A percentile compares a stretch with the other conserved stretches of the same genome.
Evolutionary conservation across 2,329 filamentous ascomycete species (phyloP).

Genomic region (Neonectria hederae): DNA sequence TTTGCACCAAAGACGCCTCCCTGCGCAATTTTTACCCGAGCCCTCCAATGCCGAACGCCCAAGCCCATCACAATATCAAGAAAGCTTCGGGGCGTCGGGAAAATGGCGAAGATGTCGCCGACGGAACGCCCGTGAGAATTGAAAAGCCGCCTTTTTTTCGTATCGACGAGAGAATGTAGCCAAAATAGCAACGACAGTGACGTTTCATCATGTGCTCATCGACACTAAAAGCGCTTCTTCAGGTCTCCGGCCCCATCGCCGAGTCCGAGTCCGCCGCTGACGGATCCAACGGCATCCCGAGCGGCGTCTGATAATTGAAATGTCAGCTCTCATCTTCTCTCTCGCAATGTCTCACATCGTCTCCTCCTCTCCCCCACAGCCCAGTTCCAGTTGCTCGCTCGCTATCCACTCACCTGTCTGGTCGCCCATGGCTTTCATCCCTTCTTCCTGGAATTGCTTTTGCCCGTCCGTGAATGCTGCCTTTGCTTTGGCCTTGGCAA

Average conservation of each 20-base stretch:
- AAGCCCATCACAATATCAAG: neutral
- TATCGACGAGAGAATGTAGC: neutral
- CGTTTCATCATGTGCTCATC: neutral
- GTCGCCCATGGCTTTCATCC: neutral
- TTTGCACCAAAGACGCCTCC: neutral
- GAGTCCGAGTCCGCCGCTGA: conserved; percentile 10
- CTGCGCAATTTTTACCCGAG: neutral
- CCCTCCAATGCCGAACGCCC: neutral
- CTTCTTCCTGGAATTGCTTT: conserved; percentile 16
- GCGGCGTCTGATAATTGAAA: conserved; percentile 1
- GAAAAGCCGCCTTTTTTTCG: neutral
- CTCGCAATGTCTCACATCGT: conserved; percentile 13
- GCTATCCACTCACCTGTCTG: conserved; percentile 9
- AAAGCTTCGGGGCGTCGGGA: neutral
- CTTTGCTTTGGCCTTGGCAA: conserved; percentile 15
- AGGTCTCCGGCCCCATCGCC: conserved; percentile 9
- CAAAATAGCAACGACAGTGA: neutral
- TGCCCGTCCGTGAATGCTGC: conserved; percentile 2
- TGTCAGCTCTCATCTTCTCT: conserved; percentile 12
- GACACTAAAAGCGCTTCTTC: conserved; percentile 14
- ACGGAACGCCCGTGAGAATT: neutral
- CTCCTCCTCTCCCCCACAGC: neutral
- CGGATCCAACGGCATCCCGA: conserved; percentile 13
- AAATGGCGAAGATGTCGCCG: no score
- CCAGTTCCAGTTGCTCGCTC: neutral